Evolutionary conservation across 352 stramenopile genomes (phyloP), one percentile per base, ranked within the genome.

Genomic region (Lagenidium sp.): DNA sequence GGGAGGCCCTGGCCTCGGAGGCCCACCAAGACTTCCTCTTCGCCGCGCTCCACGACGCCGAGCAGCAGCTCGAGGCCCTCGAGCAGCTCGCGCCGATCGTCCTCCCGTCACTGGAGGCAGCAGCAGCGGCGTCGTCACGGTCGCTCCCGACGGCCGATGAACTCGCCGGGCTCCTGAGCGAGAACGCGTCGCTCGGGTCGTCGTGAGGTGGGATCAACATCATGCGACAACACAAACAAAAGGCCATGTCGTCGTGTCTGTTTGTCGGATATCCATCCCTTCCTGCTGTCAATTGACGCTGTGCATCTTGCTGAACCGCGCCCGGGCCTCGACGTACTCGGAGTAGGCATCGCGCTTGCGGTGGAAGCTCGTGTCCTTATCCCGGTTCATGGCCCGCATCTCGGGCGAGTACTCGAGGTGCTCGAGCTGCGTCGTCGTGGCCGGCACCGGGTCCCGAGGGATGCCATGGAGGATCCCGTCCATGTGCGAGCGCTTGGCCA

Each of bases 291-390:
- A 93, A 18, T 71, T 91, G 16, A 93, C 81, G 41, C 78, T 90
- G 57, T 93, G 81, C 78, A 93, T 90, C 55, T 93, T 93, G 52
- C 78, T 91, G 60, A 93, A 93, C 15, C 81, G 73, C 22, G 78
- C 81, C 35, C 78, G 70, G n/a, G 81, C 81, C 50, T 93, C 81
- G 40, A 93, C 78, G 44, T 93, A 93, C 41, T 91, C 81, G 6
- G 81, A 93, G 65, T 93, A 89, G 29, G 75, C 61, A 45, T 93
- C 81, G 32, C 79, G 78, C 54, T 93, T 93, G 39, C 81, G 78
- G 48, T 84, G 74, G 47, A 80, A 72, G 20, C 59, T 68, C 31
- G 63, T 78, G 51, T 91, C 60, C 55, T 89, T 93, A 37, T 74
- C 56, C 30, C 50, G 51, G 53, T 89, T 88, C 74, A 89, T 86